Evolutionary conservation across 768 basidiomycete genomes (phyloP).

Genomic region (Lanmaoa pseudosensibilis): DNA sequence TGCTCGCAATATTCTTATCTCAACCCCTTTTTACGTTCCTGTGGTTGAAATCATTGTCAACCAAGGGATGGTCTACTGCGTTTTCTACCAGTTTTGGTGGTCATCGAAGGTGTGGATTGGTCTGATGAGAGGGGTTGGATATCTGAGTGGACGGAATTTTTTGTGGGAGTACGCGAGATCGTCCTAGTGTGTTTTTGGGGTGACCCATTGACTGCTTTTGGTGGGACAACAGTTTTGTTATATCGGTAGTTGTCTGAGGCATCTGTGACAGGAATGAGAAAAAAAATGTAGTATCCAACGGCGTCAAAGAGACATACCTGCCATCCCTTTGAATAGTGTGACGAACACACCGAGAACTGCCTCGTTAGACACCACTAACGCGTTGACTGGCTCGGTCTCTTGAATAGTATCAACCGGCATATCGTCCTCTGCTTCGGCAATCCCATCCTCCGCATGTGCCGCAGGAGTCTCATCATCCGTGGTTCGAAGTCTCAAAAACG

Average conservation of each 20-base stretch:
- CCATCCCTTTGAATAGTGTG: slow-evolving; percentile 56
- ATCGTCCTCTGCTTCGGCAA: slow-evolving; percentile 41
- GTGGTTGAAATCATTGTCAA: slow-evolving; percentile 20
- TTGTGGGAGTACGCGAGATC: slow-evolving; percentile 16
- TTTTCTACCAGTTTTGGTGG: slow-evolving; percentile 32
- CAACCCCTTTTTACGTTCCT: slow-evolving; percentile 16
- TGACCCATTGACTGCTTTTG: slow-evolving; percentile 19
- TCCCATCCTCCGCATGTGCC: slow-evolving; percentile 19
- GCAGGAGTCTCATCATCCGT: slow-evolving; percentile 17
- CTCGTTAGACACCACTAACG: slow-evolving; percentile 42
- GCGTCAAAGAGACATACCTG: slow-evolving; percentile 38
- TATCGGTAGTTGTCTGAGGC: slow-evolving; percentile 26
- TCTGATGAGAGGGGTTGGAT: slow-evolving; percentile 11
- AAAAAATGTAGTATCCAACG: not conserved
- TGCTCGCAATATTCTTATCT: slow-evolving; percentile 26
- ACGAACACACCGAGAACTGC: slow-evolving; percentile 61
- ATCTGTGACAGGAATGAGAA: slow-evolving; percentile 15
- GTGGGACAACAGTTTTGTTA: slow-evolving; percentile 3
- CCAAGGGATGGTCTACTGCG: slow-evolving; percentile 33
- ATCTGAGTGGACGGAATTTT: slow-evolving; percentile 21
- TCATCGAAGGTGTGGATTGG: slow-evolving; percentile 10
- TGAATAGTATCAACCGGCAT: slow-evolving; percentile 43
- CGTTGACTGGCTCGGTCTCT: slow-evolving; percentile 19
- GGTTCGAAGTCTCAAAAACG: slow-evolving; percentile 41
- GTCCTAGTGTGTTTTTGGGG: slow-evolving; percentile 12